Conservation (phyloP, 768 basidiomycete species). For the Multifurca ochricompacta region DNA sequence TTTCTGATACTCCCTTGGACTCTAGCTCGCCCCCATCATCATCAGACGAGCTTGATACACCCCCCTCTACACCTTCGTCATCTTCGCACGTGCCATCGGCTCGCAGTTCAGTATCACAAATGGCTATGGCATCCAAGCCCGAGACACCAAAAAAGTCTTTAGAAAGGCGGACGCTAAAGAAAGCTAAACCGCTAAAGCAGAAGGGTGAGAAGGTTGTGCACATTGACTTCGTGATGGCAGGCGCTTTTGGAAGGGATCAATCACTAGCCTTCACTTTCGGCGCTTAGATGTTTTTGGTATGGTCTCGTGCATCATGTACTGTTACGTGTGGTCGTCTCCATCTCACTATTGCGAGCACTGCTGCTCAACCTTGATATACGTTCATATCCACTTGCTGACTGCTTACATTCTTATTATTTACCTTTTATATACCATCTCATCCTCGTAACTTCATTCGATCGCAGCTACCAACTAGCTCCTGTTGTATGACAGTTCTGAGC, state of each 20-base stretch:
- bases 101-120: not conserved
- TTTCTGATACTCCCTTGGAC: constrained; percentile 2
- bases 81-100: not conserved
- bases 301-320: not conserved
- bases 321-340: too few species aligned
- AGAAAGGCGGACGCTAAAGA: not conserved
- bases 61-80: constrained; percentile 10
- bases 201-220: not conserved
- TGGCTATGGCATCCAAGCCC: not conserved
- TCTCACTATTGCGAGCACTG: too few species aligned
- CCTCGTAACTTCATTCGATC: not conserved
- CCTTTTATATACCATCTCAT: too few species aligned
- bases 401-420: not conserved
- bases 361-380: too few species aligned
- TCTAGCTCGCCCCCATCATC: constrained; percentile 3
- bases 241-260: not conserved
- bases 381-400: not conserved
- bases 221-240: not conserved
- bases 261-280: not conserved
- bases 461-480: not conserved
- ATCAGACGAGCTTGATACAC: constrained; percentile 20
- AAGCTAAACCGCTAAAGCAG: not conserved
- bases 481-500: too few species aligned
- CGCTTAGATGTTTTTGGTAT: not conserved
- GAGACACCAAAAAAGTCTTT: not conserved